Conservation (phyloP, 2,329 filamentous ascomycete genomes). For the Colletotrichum sansevieriae region DNA sequence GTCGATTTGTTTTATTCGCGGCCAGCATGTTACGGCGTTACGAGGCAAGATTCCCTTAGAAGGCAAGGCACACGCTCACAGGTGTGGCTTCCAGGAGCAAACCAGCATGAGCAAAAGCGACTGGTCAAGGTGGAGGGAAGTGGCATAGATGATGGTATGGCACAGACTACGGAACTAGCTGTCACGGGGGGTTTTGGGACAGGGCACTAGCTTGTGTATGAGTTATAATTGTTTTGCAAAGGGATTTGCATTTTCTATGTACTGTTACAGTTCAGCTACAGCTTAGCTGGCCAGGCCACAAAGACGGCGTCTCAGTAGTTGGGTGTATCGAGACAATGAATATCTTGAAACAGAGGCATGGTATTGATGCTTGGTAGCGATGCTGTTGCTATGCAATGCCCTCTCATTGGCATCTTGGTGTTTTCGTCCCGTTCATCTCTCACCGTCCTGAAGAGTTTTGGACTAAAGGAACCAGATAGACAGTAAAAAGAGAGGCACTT, state of each 20-base stretch:
- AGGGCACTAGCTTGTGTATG: slow-evolving; percentile 38
- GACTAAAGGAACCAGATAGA: background rate
- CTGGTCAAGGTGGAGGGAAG: slow-evolving; percentile 16
- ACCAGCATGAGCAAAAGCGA: slow-evolving; percentile 36
- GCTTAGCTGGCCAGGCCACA: slow-evolving; percentile 28
- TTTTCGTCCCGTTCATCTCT: background rate
- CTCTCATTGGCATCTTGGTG: no score
- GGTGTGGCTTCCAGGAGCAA: slow-evolving; percentile 31
- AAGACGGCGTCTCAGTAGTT: slow-evolving; percentile 34
- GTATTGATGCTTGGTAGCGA: background rate
- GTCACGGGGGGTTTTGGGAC: slow-evolving; percentile 28
- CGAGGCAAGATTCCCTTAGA: slow-evolving; percentile 34
- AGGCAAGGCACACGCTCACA: slow-evolving; percentile 22
- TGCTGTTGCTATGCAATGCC: background rate
- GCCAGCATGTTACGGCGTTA: slow-evolving; percentile 42
- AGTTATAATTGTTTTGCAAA: slow-evolving; percentile 42
- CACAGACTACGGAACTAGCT: slow-evolving; percentile 28
- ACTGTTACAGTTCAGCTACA: slow-evolving; percentile 39
- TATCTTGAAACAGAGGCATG: slow-evolving; percentile 22
- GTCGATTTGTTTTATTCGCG: slow-evolving; percentile 32
- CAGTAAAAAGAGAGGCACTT: no score
- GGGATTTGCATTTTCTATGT: slow-evolving; percentile 42
- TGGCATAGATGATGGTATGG: slow-evolving; percentile 33
- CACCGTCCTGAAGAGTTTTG: background rate
- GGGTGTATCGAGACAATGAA: slow-evolving; percentile 33